These are phyloP conservation scores for Novakomyces olei DNA, from an alignment of 805 yeast genomes.

Conservation along the genomic window DNA sequence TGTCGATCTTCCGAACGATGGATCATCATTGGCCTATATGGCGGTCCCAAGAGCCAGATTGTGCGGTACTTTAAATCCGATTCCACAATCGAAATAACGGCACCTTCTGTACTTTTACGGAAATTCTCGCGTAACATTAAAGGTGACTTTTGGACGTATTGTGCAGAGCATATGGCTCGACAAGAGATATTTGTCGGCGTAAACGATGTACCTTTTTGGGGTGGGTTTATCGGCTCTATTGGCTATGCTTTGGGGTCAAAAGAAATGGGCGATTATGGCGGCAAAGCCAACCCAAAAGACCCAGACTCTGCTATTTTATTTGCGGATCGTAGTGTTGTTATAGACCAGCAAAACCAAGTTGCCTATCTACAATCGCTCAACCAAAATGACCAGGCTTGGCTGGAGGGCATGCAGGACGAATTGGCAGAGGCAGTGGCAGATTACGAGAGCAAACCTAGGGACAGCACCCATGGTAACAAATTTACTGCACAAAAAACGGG, in stretches of 20 bases:
- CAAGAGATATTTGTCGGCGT: constrained; percentile 4
- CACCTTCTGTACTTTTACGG: too few relatives aligned
- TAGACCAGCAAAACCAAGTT: constrained; percentile 25
- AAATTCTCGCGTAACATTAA: background rate
- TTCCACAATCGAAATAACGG: background rate
- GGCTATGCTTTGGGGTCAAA: constrained; percentile 71
- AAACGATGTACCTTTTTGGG: constrained; percentile 47
- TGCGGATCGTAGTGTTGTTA: constrained; percentile 39
- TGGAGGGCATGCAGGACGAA: background rate
- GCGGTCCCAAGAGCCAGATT: background rate
- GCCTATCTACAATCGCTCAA: constrained; percentile 33
- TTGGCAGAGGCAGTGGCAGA: background rate
- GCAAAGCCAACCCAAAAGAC: background rate
- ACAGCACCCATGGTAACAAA: background rate
- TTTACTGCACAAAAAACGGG: background rate
- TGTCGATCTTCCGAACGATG: constrained; percentile 64
- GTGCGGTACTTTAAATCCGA: background rate
- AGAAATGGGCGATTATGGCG: constrained; percentile 5
- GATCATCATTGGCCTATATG: constrained; percentile 60
- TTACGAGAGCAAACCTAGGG: background rate
- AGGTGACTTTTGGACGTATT: background rate
- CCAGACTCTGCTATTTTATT: constrained; percentile 28
- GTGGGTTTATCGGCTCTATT: constrained; percentile 75
- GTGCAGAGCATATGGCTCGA: background rate
- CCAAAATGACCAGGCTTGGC: background rate